Base-by-base conservation (phyloP, 2,329 filamentous ascomycete species). In the Fusarium dimerum region DNA sequence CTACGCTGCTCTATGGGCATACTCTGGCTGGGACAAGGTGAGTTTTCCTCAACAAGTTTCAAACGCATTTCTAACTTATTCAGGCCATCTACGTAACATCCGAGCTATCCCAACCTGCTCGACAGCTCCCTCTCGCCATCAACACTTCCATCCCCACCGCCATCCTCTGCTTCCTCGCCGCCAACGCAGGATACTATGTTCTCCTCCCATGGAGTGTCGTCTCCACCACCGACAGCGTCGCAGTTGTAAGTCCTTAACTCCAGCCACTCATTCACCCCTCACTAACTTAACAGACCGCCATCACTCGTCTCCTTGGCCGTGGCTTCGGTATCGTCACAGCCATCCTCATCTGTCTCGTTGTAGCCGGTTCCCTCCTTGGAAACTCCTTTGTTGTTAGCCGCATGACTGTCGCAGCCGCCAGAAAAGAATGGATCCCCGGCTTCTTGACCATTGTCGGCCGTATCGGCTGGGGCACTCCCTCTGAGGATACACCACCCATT, bases 1-100 rank as follows among this genome's bases (percentile, higher is more conserved):
- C 1, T 86, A 86, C 58, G 84, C 79, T 0, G 82, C 81, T 0
- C 64, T 87, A 0, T 87, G 83, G 84, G 84, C 81, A 0, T 87
- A 86, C 53, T 84, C 81, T 1, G 84, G 84, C 0, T 87, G 84
- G 84, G 84, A 87, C 50, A 86, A 86, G 71, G 82, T 81, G 39
- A 70, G 75, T 46, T 10, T 2, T 20, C 12, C 15, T 15, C 3
- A 8, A 11, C n/a, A 32, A 26, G 20, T 39, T 2, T 1, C n/a
- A 17, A 5, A 9, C n/a, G n/a, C n/a, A 17, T 2, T n/a, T 9
- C 43, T 55, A 20, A 55, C 34, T n/a, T 38, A 6, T 16, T 8
- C 6, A 80, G 78, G 80, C 79, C 4, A 77, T 82, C 46, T 84
- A 83, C 57, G 72, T 84, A 43, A 77, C 79, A 0, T 77, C 79